phyloP scores from a whole-genome alignment of 1,284 basidiomycete genomes.

The Malassezia obtusa region DNA sequence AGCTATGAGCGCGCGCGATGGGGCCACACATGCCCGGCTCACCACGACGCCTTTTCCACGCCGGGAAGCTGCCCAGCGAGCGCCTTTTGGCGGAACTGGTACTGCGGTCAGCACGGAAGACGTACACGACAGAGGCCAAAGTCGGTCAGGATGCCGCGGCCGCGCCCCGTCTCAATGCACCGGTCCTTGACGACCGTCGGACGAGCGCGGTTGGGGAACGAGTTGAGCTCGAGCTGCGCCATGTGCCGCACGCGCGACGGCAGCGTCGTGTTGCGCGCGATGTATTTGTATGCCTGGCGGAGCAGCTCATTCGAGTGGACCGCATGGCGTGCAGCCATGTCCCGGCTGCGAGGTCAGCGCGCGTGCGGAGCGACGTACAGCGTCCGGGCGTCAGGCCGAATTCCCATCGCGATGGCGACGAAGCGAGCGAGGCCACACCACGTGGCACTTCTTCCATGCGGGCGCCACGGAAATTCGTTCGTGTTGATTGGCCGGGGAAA shows the following conservation, averaged over 20 bases:
- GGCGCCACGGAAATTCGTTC: neutral
- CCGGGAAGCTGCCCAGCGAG: constrained; percentile 68
- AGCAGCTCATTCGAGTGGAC: constrained; percentile 45
- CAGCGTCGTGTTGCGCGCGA: constrained; percentile 44
- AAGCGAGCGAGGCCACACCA: neutral
- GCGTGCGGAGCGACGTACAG: constrained; percentile 4
- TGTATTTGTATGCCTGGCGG: constrained; percentile 45
- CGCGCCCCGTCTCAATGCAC: constrained; percentile 71
- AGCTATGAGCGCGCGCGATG: neutral
- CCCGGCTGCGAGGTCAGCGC: constrained; percentile 28
- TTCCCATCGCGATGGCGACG: constrained; percentile 6
- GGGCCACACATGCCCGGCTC: neutral
- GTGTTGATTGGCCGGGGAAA: constrained; percentile 1
- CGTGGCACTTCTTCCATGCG: constrained; percentile 2
- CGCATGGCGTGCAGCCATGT: constrained; percentile 42
- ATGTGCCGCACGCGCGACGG: constrained; percentile 69
- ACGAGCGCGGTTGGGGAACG: constrained; percentile 69
- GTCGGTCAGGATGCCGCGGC: constrained; percentile 74
- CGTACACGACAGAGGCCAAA: constrained; percentile 77
- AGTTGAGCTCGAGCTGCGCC: constrained; percentile 87
- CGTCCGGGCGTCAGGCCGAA: constrained; percentile 12
- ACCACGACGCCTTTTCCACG: constrained; percentile 83
- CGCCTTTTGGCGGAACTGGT: constrained; percentile 77
- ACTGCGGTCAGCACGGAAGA: constrained; percentile 53
- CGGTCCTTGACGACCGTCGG: constrained; percentile 77